Percentiles rank a stretch among this genome's conserved stretches.
Evolutionary conservation across 2,329 filamentous ascomycete species (phyloP).

Genomic region (Claviceps sp.): DNA sequence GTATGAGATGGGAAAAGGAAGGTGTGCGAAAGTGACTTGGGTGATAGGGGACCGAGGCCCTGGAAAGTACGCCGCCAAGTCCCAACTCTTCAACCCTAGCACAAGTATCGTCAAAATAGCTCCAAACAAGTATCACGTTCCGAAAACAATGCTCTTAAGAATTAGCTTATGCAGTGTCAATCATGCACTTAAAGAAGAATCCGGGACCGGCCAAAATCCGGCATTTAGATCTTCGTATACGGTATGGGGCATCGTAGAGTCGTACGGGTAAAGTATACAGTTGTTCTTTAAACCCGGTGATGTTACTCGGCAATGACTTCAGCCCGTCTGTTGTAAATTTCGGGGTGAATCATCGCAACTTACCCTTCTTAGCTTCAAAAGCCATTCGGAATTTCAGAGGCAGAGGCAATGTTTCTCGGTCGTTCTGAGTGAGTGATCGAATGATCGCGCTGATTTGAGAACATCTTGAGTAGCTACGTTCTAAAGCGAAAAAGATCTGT

Average conservation of each 20-base stretch:
- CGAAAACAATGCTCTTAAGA: too few species aligned
- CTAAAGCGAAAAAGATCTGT: slow-evolving; percentile 27
- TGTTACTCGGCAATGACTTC: slow-evolving; percentile 1
- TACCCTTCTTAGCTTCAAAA: slow-evolving; percentile 8
- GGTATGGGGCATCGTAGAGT: slow-evolving; percentile 28
- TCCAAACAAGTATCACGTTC: too few species aligned
- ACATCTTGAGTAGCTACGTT: slow-evolving; percentile 39
- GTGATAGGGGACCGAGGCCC: too few species aligned
- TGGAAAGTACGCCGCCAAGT: too few species aligned
- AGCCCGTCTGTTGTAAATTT: not conserved
- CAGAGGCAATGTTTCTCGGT: slow-evolving; percentile 30
- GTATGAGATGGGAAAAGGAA: too few species aligned
- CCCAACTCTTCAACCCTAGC: too few species aligned
- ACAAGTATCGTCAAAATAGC: too few species aligned
- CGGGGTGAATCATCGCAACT: slow-evolving; percentile 11
- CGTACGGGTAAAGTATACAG: slow-evolving; percentile 19
- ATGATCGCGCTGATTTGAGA: slow-evolving; percentile 37
- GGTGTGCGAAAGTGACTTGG: too few species aligned
- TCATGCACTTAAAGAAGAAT: not conserved
- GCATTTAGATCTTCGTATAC: slow-evolving; percentile 18
- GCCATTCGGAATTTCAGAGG: slow-evolving; percentile 22
- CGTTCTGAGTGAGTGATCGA: slow-evolving; percentile 38
- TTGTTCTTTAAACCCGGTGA: slow-evolving; percentile 23
- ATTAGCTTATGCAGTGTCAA: not conserved
- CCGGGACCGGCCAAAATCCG: slow-evolving; percentile 21